These are phyloP conservation scores for Schwanniomyces sp. DNA, from an alignment of 805 yeast genomes.

Conservation along the genomic window DNA sequence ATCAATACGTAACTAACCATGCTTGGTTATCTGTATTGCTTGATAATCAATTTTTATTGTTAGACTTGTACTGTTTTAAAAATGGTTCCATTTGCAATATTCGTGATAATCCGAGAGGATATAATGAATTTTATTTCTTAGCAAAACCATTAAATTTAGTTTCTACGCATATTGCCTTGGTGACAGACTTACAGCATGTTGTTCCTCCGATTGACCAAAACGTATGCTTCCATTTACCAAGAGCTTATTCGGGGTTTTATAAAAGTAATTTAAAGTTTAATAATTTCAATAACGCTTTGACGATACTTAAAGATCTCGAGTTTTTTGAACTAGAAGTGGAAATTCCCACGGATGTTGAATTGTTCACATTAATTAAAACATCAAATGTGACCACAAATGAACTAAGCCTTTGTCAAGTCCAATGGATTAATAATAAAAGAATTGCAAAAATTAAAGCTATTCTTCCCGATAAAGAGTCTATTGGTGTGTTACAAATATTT, in stretches of 20 bases:
- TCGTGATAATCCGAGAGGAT: slow-evolving; percentile 14
- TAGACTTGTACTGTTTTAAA: slow-evolving; percentile 56
- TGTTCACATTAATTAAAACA: slow-evolving; percentile 58
- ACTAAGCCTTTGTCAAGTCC: slow-evolving; percentile 73
- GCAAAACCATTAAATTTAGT: slow-evolving; percentile 73
- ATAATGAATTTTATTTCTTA: slow-evolving; percentile 69
- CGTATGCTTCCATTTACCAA: slow-evolving; percentile 77
- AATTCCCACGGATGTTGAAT: slow-evolving; percentile 69
- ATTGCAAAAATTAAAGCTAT: slow-evolving; percentile 77
- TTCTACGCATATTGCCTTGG: slow-evolving; percentile 84
- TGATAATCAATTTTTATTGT: slow-evolving; percentile 74
- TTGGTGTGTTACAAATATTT: slow-evolving; percentile 75
- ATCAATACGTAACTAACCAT: slow-evolving; percentile 66
- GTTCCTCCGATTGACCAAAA: slow-evolving; percentile 80
- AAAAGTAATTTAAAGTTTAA: slow-evolving; percentile 55
- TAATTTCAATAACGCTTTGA: slow-evolving; percentile 74
- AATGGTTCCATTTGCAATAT: slow-evolving; percentile 34
- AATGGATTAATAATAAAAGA: slow-evolving; percentile 63
- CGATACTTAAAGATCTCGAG: slow-evolving; percentile 73
- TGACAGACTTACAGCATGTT: slow-evolving; percentile 79
- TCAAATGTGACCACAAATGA: slow-evolving; percentile 48
- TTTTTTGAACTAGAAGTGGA: slow-evolving; percentile 74
- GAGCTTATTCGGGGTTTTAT: slow-evolving; percentile 81
- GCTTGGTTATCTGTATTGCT: slow-evolving; percentile 83
- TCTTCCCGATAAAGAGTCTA: slow-evolving; percentile 64